These are phyloP conservation scores for Trichosporon faecale DNA, from an alignment of 1,284 basidiomycete species.

Conservation along the genomic window DNA sequence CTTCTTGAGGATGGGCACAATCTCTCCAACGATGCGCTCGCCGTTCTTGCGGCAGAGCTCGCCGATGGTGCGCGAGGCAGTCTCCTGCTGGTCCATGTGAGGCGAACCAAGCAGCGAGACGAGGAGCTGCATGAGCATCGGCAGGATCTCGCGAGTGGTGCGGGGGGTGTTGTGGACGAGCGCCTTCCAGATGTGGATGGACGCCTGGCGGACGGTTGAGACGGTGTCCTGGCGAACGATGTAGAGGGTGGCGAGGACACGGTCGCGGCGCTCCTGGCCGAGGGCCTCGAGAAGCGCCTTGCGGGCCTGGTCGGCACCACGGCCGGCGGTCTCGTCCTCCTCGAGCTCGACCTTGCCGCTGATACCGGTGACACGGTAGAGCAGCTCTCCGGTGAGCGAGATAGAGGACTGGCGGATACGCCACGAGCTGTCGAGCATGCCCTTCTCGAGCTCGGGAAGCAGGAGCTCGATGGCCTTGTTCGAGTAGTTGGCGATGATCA, in stretches of 20 bases:
- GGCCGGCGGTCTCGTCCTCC: conserved; percentile 68
- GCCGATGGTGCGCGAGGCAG: conserved; percentile 75
- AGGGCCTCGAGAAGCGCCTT: conserved; percentile 83
- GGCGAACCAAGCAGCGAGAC: conserved; percentile 72
- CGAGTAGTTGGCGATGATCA: conserved; percentile 97
- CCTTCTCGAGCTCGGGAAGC: conserved; percentile 88
- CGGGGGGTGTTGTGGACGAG: conserved; percentile 70
- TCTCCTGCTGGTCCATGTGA: conserved; percentile 89
- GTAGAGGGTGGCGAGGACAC: conserved; percentile 83
- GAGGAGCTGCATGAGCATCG: conserved; percentile 75
- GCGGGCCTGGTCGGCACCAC: conserved; percentile 72
- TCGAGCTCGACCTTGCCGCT: conserved; percentile 83
- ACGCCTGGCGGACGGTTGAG: conserved; percentile 81
- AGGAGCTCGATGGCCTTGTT: conserved; percentile 88
- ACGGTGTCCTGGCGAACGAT: conserved; percentile 93
- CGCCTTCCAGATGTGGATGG: conserved; percentile 97
- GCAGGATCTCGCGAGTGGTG: conserved; percentile 86
- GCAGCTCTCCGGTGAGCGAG: conserved; percentile 88
- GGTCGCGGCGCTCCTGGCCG: conserved; percentile 82
- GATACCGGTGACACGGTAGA: conserved; percentile 98
- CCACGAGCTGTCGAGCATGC: conserved; percentile 94
- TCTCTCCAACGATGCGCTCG: conserved; percentile 83
- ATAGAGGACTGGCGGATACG: conserved; percentile 93
- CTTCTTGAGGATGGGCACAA: conserved; percentile 70
- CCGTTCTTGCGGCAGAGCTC: conserved; percentile 96